Conservation (phyloP, 2,329 filamentous ascomycete species). For the Raffaelea arxii region DNA sequence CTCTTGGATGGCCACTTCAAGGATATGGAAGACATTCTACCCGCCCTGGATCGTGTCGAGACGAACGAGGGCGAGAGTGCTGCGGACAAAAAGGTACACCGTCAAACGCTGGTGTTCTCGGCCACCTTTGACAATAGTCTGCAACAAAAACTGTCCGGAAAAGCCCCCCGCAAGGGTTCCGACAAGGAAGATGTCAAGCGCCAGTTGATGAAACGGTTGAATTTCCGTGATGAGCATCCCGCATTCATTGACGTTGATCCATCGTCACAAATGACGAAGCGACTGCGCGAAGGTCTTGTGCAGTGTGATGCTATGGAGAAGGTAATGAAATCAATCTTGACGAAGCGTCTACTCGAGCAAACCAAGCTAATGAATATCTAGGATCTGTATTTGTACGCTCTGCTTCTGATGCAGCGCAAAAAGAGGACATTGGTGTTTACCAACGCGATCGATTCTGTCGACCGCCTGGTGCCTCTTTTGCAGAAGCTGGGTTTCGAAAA, state of each 20-base stretch:
- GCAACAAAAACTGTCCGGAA: conserved; percentile 82
- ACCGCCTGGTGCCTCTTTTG: conserved; percentile 74
- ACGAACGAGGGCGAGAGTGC: conserved; percentile 36
- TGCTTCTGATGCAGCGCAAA: conserved; percentile 73
- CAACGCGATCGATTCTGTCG: conserved; percentile 89
- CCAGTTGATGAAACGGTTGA: conserved; percentile 81
- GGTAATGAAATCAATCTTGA: conserved; percentile 30
- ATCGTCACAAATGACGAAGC: conserved; percentile 74
- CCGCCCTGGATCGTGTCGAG: conserved; percentile 63
- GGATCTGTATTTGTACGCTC: conserved; percentile 87
- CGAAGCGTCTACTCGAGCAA: no score
- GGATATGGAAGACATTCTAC: conserved; percentile 81
- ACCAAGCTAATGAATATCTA: no score
- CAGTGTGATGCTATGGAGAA: conserved; percentile 93
- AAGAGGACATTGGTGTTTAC: conserved; percentile 83
- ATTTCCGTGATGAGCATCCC: conserved; percentile 74
- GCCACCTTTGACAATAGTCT: conserved; percentile 89
- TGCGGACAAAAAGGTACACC: conserved; percentile 36
- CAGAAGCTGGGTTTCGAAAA: conserved; percentile 65
- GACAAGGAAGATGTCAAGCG: conserved; percentile 77
- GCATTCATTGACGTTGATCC: conserved; percentile 92
- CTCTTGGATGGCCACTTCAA: conserved; percentile 92
- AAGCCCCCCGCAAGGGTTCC: conserved; percentile 57
- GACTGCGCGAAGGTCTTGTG: conserved; percentile 78
- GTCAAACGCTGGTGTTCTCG: conserved; percentile 93